Percentiles rank a stretch among this genome's conserved stretches.
Conservation (phyloP, 2,329 filamentous ascomycete genomes). For the Metarhizium sp. region DNA sequence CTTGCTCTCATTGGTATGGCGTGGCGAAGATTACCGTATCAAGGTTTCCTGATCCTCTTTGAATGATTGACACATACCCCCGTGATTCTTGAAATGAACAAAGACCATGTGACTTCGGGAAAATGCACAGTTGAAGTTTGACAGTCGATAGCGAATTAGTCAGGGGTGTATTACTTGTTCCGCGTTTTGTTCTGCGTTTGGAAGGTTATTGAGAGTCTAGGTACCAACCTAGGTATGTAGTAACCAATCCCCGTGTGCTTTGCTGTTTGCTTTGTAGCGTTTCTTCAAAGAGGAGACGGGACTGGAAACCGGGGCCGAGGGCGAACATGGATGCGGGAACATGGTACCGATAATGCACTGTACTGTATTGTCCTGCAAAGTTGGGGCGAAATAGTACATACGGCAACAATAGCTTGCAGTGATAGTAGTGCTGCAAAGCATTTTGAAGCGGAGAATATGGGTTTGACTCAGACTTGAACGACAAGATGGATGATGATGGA, state of each 20-base stretch:
- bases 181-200: not conserved
- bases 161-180: not conserved
- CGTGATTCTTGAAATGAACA: not conserved
- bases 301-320: not conserved
- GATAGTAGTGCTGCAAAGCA: too few species aligned
- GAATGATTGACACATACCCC: not conserved
- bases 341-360: not conserved
- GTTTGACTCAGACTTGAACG: too few species aligned
- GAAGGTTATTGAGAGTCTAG: not conserved
- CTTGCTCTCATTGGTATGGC: conserved; percentile 3
- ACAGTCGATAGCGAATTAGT: not conserved
- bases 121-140: not conserved
- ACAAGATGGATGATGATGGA: too few species aligned
- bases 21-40: not conserved
- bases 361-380: not conserved
- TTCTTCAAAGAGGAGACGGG: not conserved
- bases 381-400: not conserved
- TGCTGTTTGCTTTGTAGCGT: not conserved
- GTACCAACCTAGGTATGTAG: too few species aligned
- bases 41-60: not conserved
- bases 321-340: not conserved
- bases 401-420: not conserved
- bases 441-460: too few species aligned
- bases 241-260: not conserved
- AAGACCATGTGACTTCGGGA: not conserved